phyloP scores from a whole-genome alignment of 78 protist genomes.

The Emiliania huxleyi region DNA sequence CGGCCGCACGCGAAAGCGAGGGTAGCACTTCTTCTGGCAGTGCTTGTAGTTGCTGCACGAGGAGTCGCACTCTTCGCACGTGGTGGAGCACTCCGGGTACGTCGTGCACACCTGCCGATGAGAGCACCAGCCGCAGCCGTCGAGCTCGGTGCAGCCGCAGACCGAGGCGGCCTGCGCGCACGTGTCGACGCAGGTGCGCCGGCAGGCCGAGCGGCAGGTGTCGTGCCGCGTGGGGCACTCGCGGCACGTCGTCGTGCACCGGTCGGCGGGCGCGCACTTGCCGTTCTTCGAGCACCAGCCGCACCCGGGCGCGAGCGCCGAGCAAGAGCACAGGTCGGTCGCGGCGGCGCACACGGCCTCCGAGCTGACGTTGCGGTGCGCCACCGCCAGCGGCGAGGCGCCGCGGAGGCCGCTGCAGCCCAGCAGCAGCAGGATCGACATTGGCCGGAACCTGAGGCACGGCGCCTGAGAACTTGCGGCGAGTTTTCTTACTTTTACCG shows the following conservation, averaged over 20 bases:
- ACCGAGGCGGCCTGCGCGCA: background rate
- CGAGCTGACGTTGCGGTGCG: background rate
- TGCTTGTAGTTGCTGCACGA: background rate
- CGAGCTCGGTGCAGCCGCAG: constrained; percentile 24
- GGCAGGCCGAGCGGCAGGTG: background rate
- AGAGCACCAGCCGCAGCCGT: constrained; percentile 24
- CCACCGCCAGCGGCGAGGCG: background rate
- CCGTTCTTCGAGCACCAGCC: background rate
- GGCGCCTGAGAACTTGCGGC: no score
- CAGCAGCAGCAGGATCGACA: no score
- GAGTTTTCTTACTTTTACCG: no score
- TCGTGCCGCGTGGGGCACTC: background rate
- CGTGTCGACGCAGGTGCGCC: background rate
- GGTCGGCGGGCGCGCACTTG: background rate
- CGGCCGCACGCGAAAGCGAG: background rate
- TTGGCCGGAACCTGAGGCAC: no score
- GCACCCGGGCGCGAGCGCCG: background rate
- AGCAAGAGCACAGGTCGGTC: background rate
- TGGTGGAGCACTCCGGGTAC: constrained; percentile 28
- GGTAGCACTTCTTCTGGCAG: background rate
- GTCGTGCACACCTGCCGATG: background rate
- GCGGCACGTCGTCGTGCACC: constrained; percentile 2
- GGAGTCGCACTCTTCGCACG: constrained; percentile 7
- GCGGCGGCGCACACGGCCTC: background rate
- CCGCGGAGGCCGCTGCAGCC: no score